Conservation (phyloP, 768 basidiomycete species). For the Mycena vitilis region DNA sequence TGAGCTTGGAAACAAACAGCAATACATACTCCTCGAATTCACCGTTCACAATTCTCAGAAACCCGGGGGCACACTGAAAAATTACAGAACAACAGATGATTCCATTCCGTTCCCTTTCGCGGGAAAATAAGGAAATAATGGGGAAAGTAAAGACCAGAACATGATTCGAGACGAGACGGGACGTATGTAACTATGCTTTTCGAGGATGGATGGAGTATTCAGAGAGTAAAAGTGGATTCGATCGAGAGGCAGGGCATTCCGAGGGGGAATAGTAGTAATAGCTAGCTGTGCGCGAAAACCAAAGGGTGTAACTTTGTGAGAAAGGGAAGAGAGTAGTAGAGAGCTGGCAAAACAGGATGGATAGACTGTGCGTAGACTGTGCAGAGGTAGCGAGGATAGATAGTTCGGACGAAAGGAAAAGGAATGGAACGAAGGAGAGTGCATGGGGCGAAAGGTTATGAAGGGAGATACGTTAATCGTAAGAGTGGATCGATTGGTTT, state of each 20-base stretch:
- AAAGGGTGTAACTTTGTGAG: constrained; percentile 13
- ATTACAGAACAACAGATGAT: too few species aligned
- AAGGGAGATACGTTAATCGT: background rate
- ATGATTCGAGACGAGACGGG: constrained; percentile 26
- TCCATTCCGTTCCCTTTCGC: background rate
- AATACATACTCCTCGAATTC: background rate
- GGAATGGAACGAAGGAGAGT: background rate
- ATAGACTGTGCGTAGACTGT: constrained; percentile 34
- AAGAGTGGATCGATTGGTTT: constrained; percentile 7
- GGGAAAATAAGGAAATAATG: background rate
- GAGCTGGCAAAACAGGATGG: constrained; percentile 36
- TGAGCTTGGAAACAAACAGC: background rate
- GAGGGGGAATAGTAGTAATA: constrained; percentile 24
- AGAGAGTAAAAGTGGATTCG: constrained; percentile 11
- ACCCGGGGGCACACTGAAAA: too few species aligned
- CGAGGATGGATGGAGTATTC: constrained; percentile 22
- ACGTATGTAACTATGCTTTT: constrained; percentile 15
- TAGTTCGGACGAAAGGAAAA: constrained; percentile 15
- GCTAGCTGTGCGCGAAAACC: constrained; percentile 35
- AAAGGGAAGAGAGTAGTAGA: constrained; percentile 15
- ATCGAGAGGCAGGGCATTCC: constrained; percentile 10
- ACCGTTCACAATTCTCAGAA: too few species aligned
- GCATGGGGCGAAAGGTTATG: background rate
- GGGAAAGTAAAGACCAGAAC: constrained; percentile 29
- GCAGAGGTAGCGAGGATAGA: constrained; percentile 34